These are phyloP conservation scores for Scheffersomyces titani DNA, from an alignment of 1,139 yeast species.

Conservation along the genomic window DNA sequence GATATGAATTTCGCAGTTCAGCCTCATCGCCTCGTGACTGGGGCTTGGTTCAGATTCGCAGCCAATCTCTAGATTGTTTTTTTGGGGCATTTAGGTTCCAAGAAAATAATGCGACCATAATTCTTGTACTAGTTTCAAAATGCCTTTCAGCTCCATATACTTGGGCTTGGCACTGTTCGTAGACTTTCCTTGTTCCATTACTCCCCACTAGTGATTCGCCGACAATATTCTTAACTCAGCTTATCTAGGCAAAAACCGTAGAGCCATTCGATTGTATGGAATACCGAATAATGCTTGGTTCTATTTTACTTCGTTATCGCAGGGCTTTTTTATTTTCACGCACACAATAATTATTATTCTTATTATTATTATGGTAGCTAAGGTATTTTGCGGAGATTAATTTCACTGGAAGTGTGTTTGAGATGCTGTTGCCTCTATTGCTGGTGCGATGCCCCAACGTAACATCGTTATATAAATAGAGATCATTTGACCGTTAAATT, in stretches of 20 bases:
- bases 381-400: background rate
- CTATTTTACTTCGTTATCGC: background rate
- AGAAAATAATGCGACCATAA: background rate
- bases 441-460: background rate
- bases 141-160: background rate
- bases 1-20: background rate
- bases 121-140: background rate
- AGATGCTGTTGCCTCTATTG: background rate
- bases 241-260: background rate
- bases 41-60: background rate
- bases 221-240: background rate
- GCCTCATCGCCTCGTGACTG: background rate
- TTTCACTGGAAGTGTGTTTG: background rate
- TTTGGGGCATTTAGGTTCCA: background rate
- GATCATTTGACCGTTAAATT: no score
- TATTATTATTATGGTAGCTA: background rate
- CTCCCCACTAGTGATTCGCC: background rate
- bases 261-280: background rate
- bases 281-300: background rate
- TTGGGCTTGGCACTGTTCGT: background rate
- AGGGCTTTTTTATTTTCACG: background rate
- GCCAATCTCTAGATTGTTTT: background rate
- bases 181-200: background rate
- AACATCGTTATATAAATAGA: background rate
- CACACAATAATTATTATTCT: background rate